phyloP scores from a whole-genome alignment of 1,284 basidiomycete species.

The Xerocomus minutiporus region DNA sequence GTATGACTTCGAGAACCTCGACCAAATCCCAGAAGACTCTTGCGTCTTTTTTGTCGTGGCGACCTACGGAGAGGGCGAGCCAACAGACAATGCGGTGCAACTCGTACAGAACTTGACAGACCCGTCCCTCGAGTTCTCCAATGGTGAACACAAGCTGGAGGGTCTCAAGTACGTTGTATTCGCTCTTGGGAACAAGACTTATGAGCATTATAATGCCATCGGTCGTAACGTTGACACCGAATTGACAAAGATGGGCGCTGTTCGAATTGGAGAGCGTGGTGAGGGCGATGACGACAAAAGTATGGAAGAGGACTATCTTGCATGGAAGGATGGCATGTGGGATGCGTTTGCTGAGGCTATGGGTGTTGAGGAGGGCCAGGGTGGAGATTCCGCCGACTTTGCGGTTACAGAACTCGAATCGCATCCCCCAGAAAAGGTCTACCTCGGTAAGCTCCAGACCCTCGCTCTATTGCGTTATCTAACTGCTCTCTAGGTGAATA shows the following conservation, averaged over 20 bases:
- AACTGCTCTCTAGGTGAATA: slow-evolving; percentile 61
- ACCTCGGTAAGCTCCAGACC: slow-evolving; percentile 59
- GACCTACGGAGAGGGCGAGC: slow-evolving; percentile 98
- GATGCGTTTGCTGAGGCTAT: slow-evolving; percentile 77
- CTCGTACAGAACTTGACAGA: slow-evolving; percentile 92
- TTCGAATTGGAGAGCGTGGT: slow-evolving; percentile 85
- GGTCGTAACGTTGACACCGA: slow-evolving; percentile 75
- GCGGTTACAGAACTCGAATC: slow-evolving; percentile 78
- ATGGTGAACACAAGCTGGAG: slow-evolving; percentile 71
- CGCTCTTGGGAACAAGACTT: slow-evolving; percentile 92
- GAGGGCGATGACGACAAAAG: slow-evolving; percentile 99
- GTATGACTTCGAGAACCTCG: slow-evolving; percentile 96
- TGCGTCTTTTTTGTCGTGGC: slow-evolving; percentile 94
- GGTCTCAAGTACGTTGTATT: slow-evolving; percentile 96
- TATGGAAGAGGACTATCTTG: slow-evolving; percentile 99
- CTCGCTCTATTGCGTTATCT: slow-evolving; percentile 1
- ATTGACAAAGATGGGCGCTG: slow-evolving; percentile 77
- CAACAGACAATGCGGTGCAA: slow-evolving; percentile 96
- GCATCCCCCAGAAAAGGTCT: slow-evolving; percentile 80
- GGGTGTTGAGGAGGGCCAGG: slow-evolving; percentile 92
- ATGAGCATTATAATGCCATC: slow-evolving; percentile 93
- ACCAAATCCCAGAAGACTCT: slow-evolving; percentile 82
- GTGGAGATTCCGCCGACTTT: slow-evolving; percentile 95
- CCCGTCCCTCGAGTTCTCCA: slow-evolving; percentile 81
- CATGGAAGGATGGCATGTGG: slow-evolving; percentile 99